Conservation (phyloP, 2,329 filamentous ascomycete genomes). For the Daldinia eschscholtzii region DNA sequence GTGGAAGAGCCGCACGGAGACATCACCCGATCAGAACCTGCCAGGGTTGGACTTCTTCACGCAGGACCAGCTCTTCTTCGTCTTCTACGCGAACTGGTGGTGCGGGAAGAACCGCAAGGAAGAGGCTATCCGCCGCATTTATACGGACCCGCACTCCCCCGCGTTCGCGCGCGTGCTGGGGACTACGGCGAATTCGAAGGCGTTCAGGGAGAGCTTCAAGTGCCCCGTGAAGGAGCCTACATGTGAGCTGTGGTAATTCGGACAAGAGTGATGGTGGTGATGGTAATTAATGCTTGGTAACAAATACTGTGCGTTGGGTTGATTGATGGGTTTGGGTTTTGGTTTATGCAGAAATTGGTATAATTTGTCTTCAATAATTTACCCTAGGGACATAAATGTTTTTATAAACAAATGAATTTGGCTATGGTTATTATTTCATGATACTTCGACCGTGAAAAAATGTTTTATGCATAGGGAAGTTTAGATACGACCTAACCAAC, state of each 20-base stretch:
- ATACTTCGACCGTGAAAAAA: too few relatives aligned
- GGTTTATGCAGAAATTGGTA: slow-evolving; percentile 21
- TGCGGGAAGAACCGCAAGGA: slow-evolving; percentile 74
- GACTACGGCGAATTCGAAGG: slow-evolving; percentile 74
- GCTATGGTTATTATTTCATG: neutral
- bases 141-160: slow-evolving; percentile 75
- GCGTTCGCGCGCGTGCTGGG: slow-evolving; percentile 71
- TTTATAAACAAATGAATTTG: neutral
- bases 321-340: neutral
- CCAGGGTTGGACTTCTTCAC: slow-evolving; percentile 69
- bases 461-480: too few relatives aligned
- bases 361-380: slow-evolving; percentile 23
- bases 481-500: too few relatives aligned
- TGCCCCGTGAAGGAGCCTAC: slow-evolving; percentile 74
- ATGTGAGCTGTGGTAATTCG: slow-evolving; percentile 74
- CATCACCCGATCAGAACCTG: slow-evolving; percentile 63
- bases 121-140: slow-evolving; percentile 67
- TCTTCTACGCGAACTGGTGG: slow-evolving; percentile 73
- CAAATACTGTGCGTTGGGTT: neutral
- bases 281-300: neutral
- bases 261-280: neutral
- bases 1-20: slow-evolving; percentile 68
- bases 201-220: slow-evolving; percentile 75
- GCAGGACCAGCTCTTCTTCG: slow-evolving; percentile 74
- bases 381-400: neutral